Conservation (phyloP, 768 basidiomycete genomes). For the Lactifluus pinguis region DNA sequence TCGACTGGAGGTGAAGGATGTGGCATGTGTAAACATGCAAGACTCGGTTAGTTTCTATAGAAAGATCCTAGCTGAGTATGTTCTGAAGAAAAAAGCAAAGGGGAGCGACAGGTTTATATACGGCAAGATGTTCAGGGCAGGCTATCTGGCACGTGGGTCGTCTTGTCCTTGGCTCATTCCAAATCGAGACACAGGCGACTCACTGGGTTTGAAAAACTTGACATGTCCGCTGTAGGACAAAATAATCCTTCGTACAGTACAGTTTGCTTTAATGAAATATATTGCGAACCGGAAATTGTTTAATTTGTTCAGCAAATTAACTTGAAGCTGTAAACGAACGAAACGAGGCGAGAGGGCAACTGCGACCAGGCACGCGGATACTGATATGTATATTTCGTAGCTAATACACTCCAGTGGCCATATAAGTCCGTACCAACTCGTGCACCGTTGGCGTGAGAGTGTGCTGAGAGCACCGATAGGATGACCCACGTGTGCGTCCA, state of each 20-base stretch:
- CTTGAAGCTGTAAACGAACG: too few species aligned
- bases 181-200: too few species aligned
- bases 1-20: conserved; percentile 34
- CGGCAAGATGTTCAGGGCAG: conserved; percentile 4
- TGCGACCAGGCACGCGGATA: too few species aligned
- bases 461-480: too few species aligned
- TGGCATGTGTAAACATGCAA: conserved; percentile 38
- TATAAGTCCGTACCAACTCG: too few species aligned
- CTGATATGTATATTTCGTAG: too few species aligned
- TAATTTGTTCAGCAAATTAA: too few species aligned
- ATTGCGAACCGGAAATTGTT: too few species aligned
- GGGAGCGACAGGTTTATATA: conserved; percentile 5
- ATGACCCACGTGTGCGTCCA: too few species aligned
- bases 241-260: background rate
- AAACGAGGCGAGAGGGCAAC: too few species aligned
- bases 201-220: background rate
- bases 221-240: background rate
- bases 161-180: background rate
- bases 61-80: conserved; percentile 37
- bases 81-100: conserved; percentile 27
- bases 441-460: too few species aligned
- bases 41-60: conserved; percentile 37
- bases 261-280: background rate
- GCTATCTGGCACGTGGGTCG: background rate
- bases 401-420: too few species aligned